phyloP scores from a whole-genome alignment of 2,329 filamentous ascomycete species.

The Diaporthe batatas region DNA sequence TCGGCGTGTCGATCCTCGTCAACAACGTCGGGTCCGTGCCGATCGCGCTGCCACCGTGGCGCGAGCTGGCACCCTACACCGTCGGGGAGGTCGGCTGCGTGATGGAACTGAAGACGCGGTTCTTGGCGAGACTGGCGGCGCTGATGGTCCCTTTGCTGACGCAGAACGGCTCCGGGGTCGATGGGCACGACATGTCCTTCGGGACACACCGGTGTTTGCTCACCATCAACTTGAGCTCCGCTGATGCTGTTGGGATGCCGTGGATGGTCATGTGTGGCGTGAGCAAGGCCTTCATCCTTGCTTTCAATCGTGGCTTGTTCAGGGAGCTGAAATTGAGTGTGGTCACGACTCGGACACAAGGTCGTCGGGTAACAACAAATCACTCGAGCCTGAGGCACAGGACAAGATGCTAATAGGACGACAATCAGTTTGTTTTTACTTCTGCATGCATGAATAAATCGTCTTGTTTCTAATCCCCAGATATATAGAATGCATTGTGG shows the following conservation, averaged over 20 bases:
- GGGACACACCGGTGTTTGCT: constrained; percentile 45
- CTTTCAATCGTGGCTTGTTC: constrained; percentile 47
- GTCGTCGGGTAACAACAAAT: not conserved
- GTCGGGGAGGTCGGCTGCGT: constrained; percentile 49
- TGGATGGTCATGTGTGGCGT: constrained; percentile 50
- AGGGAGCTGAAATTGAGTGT: constrained; percentile 47
- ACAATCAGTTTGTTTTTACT: too few relatives aligned
- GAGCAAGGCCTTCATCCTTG: constrained; percentile 51
- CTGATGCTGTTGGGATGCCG: constrained; percentile 46
- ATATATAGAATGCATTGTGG: too few relatives aligned
- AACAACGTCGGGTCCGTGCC: constrained; percentile 52
- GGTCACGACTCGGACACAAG: too few relatives aligned
- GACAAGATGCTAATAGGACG: not conserved
- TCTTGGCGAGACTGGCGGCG: constrained; percentile 53
- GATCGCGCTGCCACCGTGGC: constrained; percentile 47
- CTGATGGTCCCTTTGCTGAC: constrained; percentile 48
- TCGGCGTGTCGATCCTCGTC: constrained; percentile 51
- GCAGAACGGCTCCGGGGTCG: constrained; percentile 40
- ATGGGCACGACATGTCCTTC: constrained; percentile 17
- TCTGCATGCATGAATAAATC: too few relatives aligned
- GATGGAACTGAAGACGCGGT: constrained; percentile 52
- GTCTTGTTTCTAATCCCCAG: too few relatives aligned
- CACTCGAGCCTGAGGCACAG: not conserved
- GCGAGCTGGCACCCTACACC: constrained; percentile 47
- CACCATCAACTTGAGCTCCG: constrained; percentile 50